Evolutionary conservation across 164 flowering plant species (phyloP).

Genomic region (Tinospora cordifolia): DNA sequence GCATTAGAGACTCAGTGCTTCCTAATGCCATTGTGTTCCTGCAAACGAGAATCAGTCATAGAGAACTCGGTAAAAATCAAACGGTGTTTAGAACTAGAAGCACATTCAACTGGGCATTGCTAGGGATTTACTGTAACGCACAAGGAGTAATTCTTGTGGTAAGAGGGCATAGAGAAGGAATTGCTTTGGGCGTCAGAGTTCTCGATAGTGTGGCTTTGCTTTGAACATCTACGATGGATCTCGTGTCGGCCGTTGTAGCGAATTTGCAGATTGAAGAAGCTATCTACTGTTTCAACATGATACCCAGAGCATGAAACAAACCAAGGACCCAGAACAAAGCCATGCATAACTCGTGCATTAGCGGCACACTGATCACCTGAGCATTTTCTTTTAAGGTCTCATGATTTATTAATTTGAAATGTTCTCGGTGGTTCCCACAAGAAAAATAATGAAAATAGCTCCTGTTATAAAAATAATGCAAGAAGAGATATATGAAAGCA

Average conservation of each 20-base stretch:
- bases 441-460: too few species aligned
- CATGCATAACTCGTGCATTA: neutral
- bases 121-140: conserved; percentile 28
- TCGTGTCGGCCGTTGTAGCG: conserved; percentile 28
- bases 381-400: too few species aligned
- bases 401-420: too few species aligned
- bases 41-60: conserved; percentile 4
- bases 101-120: neutral
- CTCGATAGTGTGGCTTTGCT: conserved; percentile 24
- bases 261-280: conserved; percentile 48
- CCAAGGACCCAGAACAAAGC: neutral
- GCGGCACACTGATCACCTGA: too few species aligned
- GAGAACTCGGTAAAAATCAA: neutral
- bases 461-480: too few species aligned
- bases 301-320: neutral
- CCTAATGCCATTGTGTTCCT: conserved; percentile 43
- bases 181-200: conserved; percentile 20
- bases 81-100: neutral
- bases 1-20: conserved; percentile 55
- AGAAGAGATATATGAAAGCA: too few species aligned
- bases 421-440: too few species aligned
- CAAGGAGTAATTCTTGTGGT: conserved; percentile 22
- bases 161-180: conserved; percentile 28
- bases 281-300: conserved; percentile 8
- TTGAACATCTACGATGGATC: conserved; percentile 28